phyloP scores from a whole-genome alignment of 345 rosid species.

The Streptanthus diversifolius region DNA sequence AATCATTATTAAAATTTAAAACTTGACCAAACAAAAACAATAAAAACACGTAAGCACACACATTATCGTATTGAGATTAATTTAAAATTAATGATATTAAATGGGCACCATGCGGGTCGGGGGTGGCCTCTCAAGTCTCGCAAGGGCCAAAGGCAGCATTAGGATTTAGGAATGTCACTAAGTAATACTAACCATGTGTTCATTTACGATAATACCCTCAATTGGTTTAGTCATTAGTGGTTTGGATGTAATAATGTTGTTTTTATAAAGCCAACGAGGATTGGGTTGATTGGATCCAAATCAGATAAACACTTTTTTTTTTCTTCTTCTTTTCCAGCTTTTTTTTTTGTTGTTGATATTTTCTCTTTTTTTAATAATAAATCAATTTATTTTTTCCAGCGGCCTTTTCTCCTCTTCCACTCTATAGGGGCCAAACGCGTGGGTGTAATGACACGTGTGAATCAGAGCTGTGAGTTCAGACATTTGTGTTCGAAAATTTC shows the following conservation, averaged over 20 bases:
- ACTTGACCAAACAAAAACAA: conserved; percentile 12
- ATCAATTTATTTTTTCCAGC: neutral
- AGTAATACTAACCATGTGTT: neutral
- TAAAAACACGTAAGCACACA: conserved; percentile 21
- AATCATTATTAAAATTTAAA: neutral
- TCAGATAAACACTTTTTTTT: conserved; percentile 25
- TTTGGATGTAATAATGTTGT: conserved; percentile 10
- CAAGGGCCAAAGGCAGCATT: conserved; percentile 28
- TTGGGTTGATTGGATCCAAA: conserved; percentile 29
- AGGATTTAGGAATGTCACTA: conserved; percentile 5
- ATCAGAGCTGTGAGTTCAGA: neutral
- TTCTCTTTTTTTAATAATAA: neutral
- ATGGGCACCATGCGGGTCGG: conserved; percentile 3
- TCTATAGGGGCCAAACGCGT: neutral
- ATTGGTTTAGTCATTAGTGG: conserved; percentile 5
- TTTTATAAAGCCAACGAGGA: conserved; percentile 18
- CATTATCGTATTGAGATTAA: neutral
- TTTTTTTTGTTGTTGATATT: neutral
- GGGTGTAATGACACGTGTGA: conserved; percentile 20
- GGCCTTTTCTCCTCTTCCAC: neutral
- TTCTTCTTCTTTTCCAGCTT: neutral
- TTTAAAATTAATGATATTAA: neutral
- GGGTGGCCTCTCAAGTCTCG: conserved; percentile 22
- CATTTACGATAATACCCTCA: neutral
- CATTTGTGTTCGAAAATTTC: neutral